These are phyloP conservation scores for Pythium utonaiense DNA, from an alignment of 352 stramenopile species.

Conservation along the genomic window DNA sequence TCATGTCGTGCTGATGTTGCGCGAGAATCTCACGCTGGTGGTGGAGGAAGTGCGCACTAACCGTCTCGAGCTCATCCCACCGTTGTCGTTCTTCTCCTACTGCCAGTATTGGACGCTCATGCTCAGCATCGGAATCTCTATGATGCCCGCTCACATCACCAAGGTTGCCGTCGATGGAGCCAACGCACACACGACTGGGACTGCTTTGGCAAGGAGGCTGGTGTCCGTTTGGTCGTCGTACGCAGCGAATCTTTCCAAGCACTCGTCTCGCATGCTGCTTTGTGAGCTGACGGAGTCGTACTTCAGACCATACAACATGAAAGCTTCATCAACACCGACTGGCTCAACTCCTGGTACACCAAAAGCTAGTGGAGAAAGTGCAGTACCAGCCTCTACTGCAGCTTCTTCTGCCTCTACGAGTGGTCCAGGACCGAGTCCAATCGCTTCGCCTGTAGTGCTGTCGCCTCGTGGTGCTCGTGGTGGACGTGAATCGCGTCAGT, in stretches of 20 bases:
- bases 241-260: conserved; percentile 43
- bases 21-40: conserved; percentile 50
- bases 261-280: conserved; percentile 49
- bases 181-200: conserved; percentile 22
- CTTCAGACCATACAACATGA: conserved; percentile 46
- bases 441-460: conserved; percentile 1
- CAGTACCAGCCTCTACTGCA: neutral
- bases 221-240: conserved; percentile 60
- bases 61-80: conserved; percentile 41
- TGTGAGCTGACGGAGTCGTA: conserved; percentile 61
- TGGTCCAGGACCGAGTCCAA: neutral
- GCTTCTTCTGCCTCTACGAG: neutral
- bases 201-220: conserved; percentile 35
- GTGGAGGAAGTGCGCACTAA: conserved; percentile 65
- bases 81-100: conserved; percentile 44
- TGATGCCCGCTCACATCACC: conserved; percentile 55
- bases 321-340: conserved; percentile 14
- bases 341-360: conserved; percentile 15
- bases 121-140: conserved; percentile 39
- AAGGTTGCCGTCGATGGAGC: conserved; percentile 48
- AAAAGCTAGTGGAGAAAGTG: neutral
- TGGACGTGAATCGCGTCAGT: conserved; percentile 32
- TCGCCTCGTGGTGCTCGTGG: conserved; percentile 23
- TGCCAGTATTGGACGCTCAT: conserved; percentile 76
- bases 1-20: conserved; percentile 48